Base-by-base conservation (phyloP, 441 rosid species). In the Arabidopsis hybrid region DNA sequence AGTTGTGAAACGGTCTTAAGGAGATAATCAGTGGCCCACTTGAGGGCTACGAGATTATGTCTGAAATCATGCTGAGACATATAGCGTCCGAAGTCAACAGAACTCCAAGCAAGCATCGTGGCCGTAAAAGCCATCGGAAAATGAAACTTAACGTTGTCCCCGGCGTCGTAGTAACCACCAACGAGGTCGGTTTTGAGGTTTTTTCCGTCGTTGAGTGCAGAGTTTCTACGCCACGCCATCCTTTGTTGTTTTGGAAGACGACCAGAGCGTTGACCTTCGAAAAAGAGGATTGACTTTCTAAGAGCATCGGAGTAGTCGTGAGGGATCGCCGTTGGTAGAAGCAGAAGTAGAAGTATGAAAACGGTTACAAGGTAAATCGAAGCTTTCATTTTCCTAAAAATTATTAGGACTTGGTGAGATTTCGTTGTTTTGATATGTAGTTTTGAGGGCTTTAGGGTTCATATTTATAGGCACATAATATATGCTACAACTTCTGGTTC, bases 131-230 rank as follows among this genome's bases (percentile, higher is more conserved):
- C 93, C 97, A 95, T 88, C 0, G 99, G 97, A 72, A 92, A 95
- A 31, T 85, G 87, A 73, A 90, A 95, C 83, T 95, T 92, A 40
- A 95, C 82, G 77, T 95, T 89, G 69, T 95, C 99, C 4, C 97
- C 97, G 7, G 99, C 97, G 58, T 95, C 97, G 63, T 95, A 91
- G 83, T 92, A 95, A 5, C 99, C 97, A 7, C 97, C 97, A 26
- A 87, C 82, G 31, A 95, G 81, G 83, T 92, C 88, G 1, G 84
- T 47, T 35, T 86, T 80, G 42, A 88, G 87, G 36, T 77, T 79
- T 82, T 83, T 79, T 0, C 99, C 97, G 68, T 95, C 99, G 52
- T 83, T 70, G 17, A 95, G 84, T 16, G 85, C 97, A 0, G 97
- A 92, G 74, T 83, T 73, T 26, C 83, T 80, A 0, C 97, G 87